These are phyloP conservation scores for Gynochthodes officinalis DNA, from an alignment of 257 asterid genomes.

Conservation along the genomic window DNA sequence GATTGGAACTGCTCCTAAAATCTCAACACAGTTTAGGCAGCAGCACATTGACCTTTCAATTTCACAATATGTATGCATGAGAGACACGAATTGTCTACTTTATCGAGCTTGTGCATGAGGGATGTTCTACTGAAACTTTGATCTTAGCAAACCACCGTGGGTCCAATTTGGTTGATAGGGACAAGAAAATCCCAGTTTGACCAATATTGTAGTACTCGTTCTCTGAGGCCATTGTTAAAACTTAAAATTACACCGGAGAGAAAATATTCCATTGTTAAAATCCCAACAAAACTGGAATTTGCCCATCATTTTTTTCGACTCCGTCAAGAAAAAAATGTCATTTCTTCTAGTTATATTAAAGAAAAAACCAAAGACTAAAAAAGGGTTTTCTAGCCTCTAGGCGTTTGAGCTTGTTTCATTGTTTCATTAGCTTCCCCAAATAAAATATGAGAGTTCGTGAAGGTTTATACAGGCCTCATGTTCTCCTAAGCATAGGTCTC, in stretches of 20 bases:
- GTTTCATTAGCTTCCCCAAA: not conserved
- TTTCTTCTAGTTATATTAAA: not conserved
- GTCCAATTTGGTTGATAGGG: constrained; percentile 6
- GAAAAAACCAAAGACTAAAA: not conserved
- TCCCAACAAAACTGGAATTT: constrained; percentile 1
- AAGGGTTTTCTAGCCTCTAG: not conserved
- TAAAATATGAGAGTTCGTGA: not conserved
- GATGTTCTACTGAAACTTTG: not conserved
- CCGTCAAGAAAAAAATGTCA: not conserved
- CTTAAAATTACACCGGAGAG: no score
- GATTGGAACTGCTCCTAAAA: not conserved
- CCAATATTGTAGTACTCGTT: constrained; percentile 10
- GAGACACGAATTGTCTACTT: not conserved
- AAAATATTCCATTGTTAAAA: no score
- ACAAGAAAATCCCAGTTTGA: constrained; percentile 10
- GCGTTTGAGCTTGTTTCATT: not conserved
- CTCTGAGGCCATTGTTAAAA: not conserved
- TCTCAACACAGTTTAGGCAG: not conserved
- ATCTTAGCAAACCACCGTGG: not conserved
- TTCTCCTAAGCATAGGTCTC: constrained; percentile 5
- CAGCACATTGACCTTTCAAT: not conserved
- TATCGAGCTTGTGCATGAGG: not conserved
- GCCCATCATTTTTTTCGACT: not conserved
- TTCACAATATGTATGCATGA: not conserved
- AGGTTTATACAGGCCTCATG: not conserved